phyloP scores from a whole-genome alignment of 768 basidiomycete genomes.

The Leccinum uliginosum region DNA sequence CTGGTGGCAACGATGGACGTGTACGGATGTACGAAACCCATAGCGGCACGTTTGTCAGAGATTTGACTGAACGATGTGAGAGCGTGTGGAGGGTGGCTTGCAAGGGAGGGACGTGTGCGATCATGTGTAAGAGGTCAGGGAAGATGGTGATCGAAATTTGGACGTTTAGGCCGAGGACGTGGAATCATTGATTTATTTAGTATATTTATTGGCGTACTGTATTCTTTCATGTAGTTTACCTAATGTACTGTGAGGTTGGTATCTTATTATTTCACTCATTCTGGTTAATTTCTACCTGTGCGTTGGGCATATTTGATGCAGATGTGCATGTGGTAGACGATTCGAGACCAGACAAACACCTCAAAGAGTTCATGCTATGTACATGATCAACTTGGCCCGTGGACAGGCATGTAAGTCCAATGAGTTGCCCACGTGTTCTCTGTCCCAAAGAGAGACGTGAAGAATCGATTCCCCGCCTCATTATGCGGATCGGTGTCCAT shows the following conservation, averaged over 20 bases:
- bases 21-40: conserved; percentile 67
- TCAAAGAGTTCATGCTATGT: not conserved
- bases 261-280: not conserved
- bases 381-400: not conserved
- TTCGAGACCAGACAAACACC: not conserved
- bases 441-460: conserved; percentile 10
- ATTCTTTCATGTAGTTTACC: conserved; percentile 5
- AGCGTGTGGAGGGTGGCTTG: conserved; percentile 85
- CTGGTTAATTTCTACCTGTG: not conserved
- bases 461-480: conserved; percentile 6
- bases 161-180: conserved; percentile 53
- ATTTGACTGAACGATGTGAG: conserved; percentile 73
- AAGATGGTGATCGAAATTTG: conserved; percentile 89
- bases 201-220: conserved; percentile 10
- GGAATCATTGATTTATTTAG: conserved; percentile 10
- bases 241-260: not conserved
- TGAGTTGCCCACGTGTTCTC: conserved; percentile 3
- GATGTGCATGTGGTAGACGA: not conserved
- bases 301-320: not conserved
- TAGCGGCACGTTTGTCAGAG: conserved; percentile 66
- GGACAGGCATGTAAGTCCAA: conserved; percentile 15
- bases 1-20: conserved; percentile 81
- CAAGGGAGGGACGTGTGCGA: conserved; percentile 65
- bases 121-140: conserved; percentile 76
- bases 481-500: conserved; percentile 7